Conservation (phyloP, 1,284 basidiomycete genomes). For the Uromyces viciae-fabae region DNA sequence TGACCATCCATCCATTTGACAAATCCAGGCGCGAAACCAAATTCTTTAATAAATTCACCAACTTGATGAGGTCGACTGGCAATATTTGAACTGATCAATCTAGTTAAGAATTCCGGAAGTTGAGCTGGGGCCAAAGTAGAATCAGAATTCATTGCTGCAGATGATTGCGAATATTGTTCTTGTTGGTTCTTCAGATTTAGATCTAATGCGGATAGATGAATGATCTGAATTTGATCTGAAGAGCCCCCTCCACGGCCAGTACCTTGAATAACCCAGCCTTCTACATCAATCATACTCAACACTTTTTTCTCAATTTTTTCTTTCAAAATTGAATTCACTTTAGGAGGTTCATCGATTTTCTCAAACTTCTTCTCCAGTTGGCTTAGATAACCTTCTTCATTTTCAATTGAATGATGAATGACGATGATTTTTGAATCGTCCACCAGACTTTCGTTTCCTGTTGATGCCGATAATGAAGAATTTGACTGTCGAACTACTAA, state of each 20-base stretch:
- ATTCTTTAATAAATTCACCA: conserved; percentile 21
- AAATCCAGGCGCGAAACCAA: conserved; percentile 39
- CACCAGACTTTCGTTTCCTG: background rate
- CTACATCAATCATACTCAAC: conserved; percentile 23
- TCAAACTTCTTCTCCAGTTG: background rate
- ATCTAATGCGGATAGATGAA: conserved; percentile 8
- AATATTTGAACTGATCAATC: conserved; percentile 20
- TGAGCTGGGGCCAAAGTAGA: background rate
- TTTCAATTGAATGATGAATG: conserved; percentile 22
- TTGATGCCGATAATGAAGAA: background rate
- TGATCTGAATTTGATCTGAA: conserved; percentile 24
- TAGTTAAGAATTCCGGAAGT: conserved; percentile 7
- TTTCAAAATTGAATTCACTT: background rate
- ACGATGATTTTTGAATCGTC: conserved; percentile 18
- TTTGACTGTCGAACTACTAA: conserved; percentile 6
- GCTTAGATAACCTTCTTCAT: conserved; percentile 8
- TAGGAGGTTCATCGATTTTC: background rate
- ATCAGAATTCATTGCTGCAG: background rate
- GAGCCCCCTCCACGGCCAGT: too few relatives aligned
- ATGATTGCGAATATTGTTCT: too few relatives aligned
- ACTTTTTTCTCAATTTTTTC: conserved; percentile 15
- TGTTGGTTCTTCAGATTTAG: conserved; percentile 20
- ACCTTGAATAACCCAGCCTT: conserved; percentile 34
- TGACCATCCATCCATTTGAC: conserved; percentile 30
- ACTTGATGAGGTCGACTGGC: conserved; percentile 37